These are phyloP conservation scores for Coemansia sp. DNA, from an alignment of 192 early-diverging fungal species.

Conservation along the genomic window DNA sequence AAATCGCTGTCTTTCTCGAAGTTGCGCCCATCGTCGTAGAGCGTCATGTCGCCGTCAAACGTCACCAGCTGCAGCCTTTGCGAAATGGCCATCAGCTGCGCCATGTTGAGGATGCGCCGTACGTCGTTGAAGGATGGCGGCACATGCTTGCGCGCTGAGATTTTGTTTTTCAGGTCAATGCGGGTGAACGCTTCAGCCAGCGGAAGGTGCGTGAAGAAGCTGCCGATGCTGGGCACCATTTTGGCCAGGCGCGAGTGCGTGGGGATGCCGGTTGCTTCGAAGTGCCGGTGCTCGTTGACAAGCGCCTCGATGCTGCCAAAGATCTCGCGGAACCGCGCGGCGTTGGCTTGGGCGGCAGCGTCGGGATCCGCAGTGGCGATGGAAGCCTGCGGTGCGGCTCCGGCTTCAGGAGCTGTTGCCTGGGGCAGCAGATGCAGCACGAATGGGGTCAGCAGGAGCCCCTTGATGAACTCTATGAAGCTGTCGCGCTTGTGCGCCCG, in stretches of 20 bases:
- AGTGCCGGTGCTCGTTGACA: conserved; percentile 64
- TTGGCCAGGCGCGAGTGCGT: conserved; percentile 74
- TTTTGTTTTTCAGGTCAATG: conserved; percentile 68
- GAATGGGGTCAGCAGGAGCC: conserved; percentile 83
- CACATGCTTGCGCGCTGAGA: conserved; percentile 78
- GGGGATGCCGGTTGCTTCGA: conserved; percentile 18
- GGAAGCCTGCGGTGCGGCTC: no score
- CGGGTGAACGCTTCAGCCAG: conserved; percentile 70
- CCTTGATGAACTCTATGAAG: conserved; percentile 93
- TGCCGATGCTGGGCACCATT: conserved; percentile 78
- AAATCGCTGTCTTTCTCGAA: conserved; percentile 73
- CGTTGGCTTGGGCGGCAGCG: conserved; percentile 56
- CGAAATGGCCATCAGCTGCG: conserved; percentile 82
- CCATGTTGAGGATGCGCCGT: conserved; percentile 84
- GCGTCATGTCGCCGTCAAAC: conserved; percentile 94
- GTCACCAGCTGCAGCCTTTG: conserved; percentile 76
- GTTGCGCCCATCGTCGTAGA: conserved; percentile 87
- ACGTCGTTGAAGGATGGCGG: conserved; percentile 94
- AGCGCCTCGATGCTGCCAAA: conserved; percentile 78
- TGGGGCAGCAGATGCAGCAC: conserved; percentile 72
- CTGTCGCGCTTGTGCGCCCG: conserved; percentile 87
- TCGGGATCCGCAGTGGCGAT: not conserved
- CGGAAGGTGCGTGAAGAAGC: conserved; percentile 85
- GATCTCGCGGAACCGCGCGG: conserved; percentile 77
- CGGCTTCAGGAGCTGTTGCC: not conserved